Base-by-base conservation (phyloP, 2,329 filamentous ascomycete genomes). In the Penicillium glabrum region DNA sequence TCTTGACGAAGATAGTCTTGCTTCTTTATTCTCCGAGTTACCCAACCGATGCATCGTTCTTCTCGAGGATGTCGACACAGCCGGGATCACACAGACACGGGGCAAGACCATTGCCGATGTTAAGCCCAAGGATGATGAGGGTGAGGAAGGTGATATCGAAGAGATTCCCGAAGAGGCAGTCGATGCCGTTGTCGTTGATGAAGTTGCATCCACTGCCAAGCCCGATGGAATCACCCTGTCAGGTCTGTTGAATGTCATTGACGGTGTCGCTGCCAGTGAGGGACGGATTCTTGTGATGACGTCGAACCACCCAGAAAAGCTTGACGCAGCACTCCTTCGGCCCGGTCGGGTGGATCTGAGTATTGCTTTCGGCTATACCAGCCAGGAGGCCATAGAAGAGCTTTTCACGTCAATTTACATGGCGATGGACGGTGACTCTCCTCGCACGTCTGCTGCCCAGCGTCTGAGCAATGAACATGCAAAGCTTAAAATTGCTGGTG, bases 31-130 rank as follows among this genome's bases (percentile, higher is more conserved):
- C 65, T 77, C 83, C 24, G 82, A 84, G 39, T 82, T 92, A 3
- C 89, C 89, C 0, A 81, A 82, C 14, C 84, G 86, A 48, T 91
- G 89, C 61, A 83, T 91, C 16, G 86, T 92, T 1, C 81, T 92
- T 1, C 82, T 92, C 3, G 89, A 92, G 69, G 89, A 92, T 62
- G 89, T 92, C 53, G 89, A 92, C 69, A 87, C 83, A 1, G 88
- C 88, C 2, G 89, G 88, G 5, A 78, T 91, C 43, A 88, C 86
- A 0, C 83, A 88, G 61, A 86, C 68, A 46, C 68, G 73, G 23
- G 63, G 49, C 14, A 58, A 63, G 60, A 64, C 55, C 3, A 19
- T 44, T 19, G 21, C 46, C 13, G 33, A 24, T n/a, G 16, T 13
- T 23, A 46, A 54, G 9, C 5, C 14, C 4, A 21, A 41, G 5